These are phyloP conservation scores for Kazachstania psychrophila DNA, from an alignment of 805 yeast genomes.

Conservation along the genomic window DNA sequence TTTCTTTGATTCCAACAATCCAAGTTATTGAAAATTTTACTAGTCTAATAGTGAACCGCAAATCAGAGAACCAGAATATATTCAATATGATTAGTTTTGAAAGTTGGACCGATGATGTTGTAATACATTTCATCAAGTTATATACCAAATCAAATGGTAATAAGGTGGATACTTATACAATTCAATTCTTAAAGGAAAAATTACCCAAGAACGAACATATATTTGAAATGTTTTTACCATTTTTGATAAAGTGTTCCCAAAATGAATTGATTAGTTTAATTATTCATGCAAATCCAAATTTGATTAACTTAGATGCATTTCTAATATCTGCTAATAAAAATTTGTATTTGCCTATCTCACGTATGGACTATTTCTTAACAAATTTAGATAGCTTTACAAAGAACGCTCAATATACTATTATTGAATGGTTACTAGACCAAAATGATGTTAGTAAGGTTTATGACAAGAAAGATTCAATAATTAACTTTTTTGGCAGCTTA, in stretches of 20 bases:
- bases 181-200: neutral
- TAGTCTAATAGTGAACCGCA: constrained; percentile 9
- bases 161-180: neutral
- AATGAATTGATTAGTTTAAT: neutral
- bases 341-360: no score
- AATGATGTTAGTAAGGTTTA: no score
- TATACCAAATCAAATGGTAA: constrained; percentile 4
- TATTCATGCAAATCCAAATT: neutral
- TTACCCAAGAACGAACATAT: constrained; percentile 1
- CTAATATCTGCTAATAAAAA: neutral
- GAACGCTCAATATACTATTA: no score
- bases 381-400: no score
- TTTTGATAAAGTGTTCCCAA: neutral
- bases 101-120: constrained; percentile 10
- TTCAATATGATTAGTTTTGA: constrained; percentile 6
- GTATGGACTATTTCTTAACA: no score
- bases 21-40: constrained; percentile 15
- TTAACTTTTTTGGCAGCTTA: no score
- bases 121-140: constrained; percentile 7
- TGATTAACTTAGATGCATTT: neutral
- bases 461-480: no score
- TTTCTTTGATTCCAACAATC: constrained; percentile 9
- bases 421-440: no score
- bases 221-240: neutral
- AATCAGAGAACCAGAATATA: no score